phyloP scores from a whole-genome alignment of 2,329 filamentous ascomycete genomes.

The Hortaea werneckii region DNA sequence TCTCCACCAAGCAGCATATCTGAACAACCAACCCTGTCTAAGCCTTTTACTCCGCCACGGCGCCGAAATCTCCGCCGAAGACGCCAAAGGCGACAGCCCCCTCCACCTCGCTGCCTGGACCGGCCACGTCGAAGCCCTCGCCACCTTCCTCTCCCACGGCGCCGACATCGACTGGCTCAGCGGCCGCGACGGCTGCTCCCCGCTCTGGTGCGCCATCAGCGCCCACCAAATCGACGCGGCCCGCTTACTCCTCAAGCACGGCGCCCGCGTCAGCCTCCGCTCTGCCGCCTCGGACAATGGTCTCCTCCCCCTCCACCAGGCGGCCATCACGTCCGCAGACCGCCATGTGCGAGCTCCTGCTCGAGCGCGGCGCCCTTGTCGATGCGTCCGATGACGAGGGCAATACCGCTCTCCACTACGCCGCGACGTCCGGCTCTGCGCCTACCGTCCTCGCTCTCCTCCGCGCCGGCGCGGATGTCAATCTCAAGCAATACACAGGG shows the following conservation, averaged over 20 bases:
- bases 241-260: constrained; percentile 16
- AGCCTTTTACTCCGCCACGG: constrained; percentile 13
- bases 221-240: constrained; percentile 18
- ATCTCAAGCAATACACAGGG: constrained; percentile 14
- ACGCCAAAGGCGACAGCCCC: constrained; percentile 19
- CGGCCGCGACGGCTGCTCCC: constrained; percentile 20
- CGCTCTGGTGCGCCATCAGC: constrained; percentile 21
- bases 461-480: constrained; percentile 12
- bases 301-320: constrained; percentile 20
- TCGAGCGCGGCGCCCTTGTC: constrained; percentile 18
- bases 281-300: constrained; percentile 11
- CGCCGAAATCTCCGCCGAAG: constrained; percentile 14
- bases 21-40: constrained; percentile 14
- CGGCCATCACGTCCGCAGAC: constrained; percentile 19
- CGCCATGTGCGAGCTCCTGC: constrained; percentile 20
- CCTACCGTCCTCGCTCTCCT: constrained; percentile 14
- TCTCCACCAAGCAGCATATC: constrained; percentile 20
- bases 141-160: constrained; percentile 14
- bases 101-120: constrained; percentile 21
- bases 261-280: constrained; percentile 17
- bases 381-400: constrained; percentile 16
- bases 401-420: constrained; percentile 21
- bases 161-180: constrained; percentile 19
- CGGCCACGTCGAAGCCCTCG: constrained; percentile 18
- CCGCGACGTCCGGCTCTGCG: constrained; percentile 14